phyloP scores from a whole-genome alignment of 345 rosid genomes.

The Alliaria petiolata region DNA sequence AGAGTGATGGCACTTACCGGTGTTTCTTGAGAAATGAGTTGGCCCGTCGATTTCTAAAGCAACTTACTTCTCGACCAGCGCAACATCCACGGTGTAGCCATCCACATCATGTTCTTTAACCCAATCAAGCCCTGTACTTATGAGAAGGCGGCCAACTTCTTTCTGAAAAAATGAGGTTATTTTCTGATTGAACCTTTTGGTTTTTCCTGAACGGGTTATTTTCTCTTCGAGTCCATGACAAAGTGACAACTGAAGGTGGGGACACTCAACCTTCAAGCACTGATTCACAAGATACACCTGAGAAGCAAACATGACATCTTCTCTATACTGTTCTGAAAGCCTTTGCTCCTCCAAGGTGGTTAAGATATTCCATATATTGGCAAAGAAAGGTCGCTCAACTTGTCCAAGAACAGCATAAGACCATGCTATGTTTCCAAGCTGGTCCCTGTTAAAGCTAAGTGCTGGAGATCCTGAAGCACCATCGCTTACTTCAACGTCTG shows the following conservation, averaged over 20 bases:
- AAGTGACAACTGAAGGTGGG: constrained; percentile 69
- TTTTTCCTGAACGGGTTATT: constrained; percentile 62
- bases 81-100: constrained; percentile 85
- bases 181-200: constrained; percentile 82
- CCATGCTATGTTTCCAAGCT: constrained; percentile 95
- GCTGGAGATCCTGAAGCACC: constrained; percentile 34
- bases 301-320: constrained; percentile 86
- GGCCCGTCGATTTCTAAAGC: constrained; percentile 95
- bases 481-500: constrained; percentile 29
- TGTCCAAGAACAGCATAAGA: constrained; percentile 89
- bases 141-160: constrained; percentile 80
- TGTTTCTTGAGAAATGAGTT: constrained; percentile 89
- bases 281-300: constrained; percentile 83
- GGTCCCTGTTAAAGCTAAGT: constrained; percentile 69
- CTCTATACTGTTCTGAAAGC: constrained; percentile 85
- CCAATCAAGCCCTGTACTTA: constrained; percentile 91
- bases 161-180: constrained; percentile 84
- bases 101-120: constrained; percentile 61
- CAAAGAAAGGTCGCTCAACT: constrained; percentile 61
- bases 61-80: constrained; percentile 66
- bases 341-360: constrained; percentile 63
- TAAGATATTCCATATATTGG: constrained; percentile 58
- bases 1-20: constrained; percentile 41
- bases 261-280: constrained; percentile 76
- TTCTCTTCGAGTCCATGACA: constrained; percentile 55